Base-by-base conservation (phyloP, 1,139 yeast genomes). In the Candida tunisiensis region DNA sequence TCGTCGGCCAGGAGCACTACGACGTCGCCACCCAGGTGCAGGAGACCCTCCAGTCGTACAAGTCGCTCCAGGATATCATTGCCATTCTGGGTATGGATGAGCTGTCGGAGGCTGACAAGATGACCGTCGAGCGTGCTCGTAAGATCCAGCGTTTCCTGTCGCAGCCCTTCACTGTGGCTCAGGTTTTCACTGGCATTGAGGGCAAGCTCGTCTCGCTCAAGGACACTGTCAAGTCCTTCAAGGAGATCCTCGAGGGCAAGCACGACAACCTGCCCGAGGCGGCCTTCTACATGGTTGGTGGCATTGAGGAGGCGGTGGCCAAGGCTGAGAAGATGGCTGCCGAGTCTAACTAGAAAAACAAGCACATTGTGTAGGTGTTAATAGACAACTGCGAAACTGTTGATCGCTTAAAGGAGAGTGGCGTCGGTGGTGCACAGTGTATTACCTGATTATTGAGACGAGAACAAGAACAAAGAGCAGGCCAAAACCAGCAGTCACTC, bases 61-160 rank as follows among this genome's bases (percentile, higher is more conserved):
- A 88, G 74, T 88, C 98, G 51, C 74, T 88, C 62, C 98, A 88
- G 72, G 98, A 88, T 77, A 88, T 88, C 64, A 88, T 88, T 74
- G 98, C 98, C 65, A 88, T 88, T 74, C 79, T 88, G 64, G 98
- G 98, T 85, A 88, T 88, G 98, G 98, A 88, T 66, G 98, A 88
- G 72, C 74, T 88, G 68, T 83, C 96, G 44, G 98, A 88, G 71
- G 66, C 75, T 51, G 98, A 88, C 67, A 88, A 88, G 71, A 77
- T 88, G 60, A 88, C 96, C 44, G 98, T 88, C 63, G 98, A 88
- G 73, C 88, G 98, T 74, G 98, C 98, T 50, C 85, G 98, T 74
- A 88, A 88, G 79, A 82, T 88, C 55, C 96, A 88, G 71, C 82
- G 96, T 72, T 88, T 88, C 93, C 74, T 88, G 62, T 88, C 98